Base-by-base conservation (phyloP, 2,329 filamentous ascomycete genomes). In the Pyrenochaeta sp. region DNA sequence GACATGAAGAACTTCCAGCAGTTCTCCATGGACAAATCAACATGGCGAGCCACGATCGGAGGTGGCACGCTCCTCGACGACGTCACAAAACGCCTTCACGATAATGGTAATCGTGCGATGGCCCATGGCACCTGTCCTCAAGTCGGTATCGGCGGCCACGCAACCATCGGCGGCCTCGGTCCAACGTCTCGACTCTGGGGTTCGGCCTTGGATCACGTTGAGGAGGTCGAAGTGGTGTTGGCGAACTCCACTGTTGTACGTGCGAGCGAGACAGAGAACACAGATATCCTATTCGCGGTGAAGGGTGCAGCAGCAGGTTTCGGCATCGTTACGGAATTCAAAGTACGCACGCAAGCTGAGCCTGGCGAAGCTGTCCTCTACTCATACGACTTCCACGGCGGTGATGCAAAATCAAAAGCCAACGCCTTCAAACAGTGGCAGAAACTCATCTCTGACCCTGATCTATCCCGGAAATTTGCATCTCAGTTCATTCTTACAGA, bases 21-120 rank as follows among this genome's bases (percentile, higher is more conserved):
- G 36, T 81, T 85, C 36, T 75, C 73, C 2, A 71, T 84, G 52
- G 76, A 85, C 60, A 66, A 74, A 1, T 61, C 59, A 5, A 82
- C 78, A 3, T 77, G 77, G 58, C 77, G 81, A 52, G 83, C 82
- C 1, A 79, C 76, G 3, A 77, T 84, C 28, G 80, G 84, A 45
- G 79, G 79, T 1, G 85, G 85, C 0, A 81, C 83, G 0, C 74
- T 84, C 0, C 76, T 87, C 58, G 52, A 78, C 71, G 72, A 78
- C 40, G 66, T 78, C 13, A 75, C 72, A 2, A 69, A 73, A 47
- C 65, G 64, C 7, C 65, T 79, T 3, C 75, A 76, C 52, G 67
- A 74, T 4, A 72, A 74, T 22, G 75, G 73, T 5, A 70, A 71
- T 2, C 73, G 75, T 15, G 83, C 80, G 0, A 79, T 86, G 40